Percentiles rank a stretch among this genome's conserved stretches.
phyloP scores from a whole-genome alignment of 805 yeast species.

The Candida sakaeoensis region DNA sequence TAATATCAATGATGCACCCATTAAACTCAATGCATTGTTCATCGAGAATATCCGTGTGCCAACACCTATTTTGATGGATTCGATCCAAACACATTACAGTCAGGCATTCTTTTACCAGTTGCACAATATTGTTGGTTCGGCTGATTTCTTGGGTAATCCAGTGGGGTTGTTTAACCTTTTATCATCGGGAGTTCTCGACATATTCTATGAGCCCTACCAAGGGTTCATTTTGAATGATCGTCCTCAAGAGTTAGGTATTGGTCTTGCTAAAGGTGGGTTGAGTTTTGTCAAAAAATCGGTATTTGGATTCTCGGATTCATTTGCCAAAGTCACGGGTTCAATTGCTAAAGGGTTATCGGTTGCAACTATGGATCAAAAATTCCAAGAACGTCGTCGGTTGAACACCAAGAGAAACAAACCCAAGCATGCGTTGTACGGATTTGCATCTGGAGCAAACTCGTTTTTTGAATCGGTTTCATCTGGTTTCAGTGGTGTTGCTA shows the following conservation, averaged over 20 bases:
- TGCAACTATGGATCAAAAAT: constrained; percentile 81
- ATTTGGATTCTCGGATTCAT: constrained; percentile 90
- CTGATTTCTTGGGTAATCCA: constrained; percentile 95
- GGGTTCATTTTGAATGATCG: constrained; percentile 92
- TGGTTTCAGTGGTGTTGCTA: constrained; percentile 86
- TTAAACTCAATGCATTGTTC: constrained; percentile 78
- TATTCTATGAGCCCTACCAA: constrained; percentile 95
- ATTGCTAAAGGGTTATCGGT: constrained; percentile 90
- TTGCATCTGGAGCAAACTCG: constrained; percentile 83
- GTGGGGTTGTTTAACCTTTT: constrained; percentile 92
- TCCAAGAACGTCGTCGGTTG: constrained; percentile 76
- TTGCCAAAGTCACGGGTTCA: constrained; percentile 90
- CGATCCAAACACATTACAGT: constrained; percentile 79
- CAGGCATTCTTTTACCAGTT: constrained; percentile 90
- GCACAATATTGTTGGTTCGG: constrained; percentile 91
- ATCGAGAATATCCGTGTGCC: constrained; percentile 90
- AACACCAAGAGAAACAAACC: constrained; percentile 76
- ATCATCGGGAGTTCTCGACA: constrained; percentile 93
- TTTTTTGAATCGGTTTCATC: constrained; percentile 82
- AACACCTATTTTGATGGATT: constrained; percentile 62
- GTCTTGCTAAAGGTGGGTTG: constrained; percentile 92
- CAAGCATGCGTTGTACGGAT: constrained; percentile 78
- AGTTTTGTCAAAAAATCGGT: constrained; percentile 93
- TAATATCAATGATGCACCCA: constrained; percentile 95
- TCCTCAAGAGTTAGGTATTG: constrained; percentile 94